These are phyloP conservation scores for Blechomonas ayalai DNA, from an alignment of 208 protist genomes.

Conservation along the genomic window DNA sequence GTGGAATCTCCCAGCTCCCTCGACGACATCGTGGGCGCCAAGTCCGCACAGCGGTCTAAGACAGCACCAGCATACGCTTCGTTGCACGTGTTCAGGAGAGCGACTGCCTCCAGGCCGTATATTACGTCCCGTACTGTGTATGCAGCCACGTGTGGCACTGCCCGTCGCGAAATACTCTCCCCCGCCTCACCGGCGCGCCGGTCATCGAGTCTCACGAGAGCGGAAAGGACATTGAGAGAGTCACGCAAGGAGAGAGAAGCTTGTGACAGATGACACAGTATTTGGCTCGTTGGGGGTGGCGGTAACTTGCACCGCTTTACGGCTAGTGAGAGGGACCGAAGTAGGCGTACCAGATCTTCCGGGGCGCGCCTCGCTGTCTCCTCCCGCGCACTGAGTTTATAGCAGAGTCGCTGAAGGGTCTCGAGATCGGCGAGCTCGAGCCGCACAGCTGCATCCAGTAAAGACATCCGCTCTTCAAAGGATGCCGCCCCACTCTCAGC, in stretches of 20 bases:
- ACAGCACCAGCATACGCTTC: conserved; percentile 41
- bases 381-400: conserved; percentile 17
- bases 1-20: conserved; percentile 47
- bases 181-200: conserved; percentile 25
- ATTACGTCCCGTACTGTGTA: conserved; percentile 68
- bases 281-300: conserved; percentile 27
- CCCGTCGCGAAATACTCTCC: conserved; percentile 32
- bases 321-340: conserved; percentile 48
- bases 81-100: conserved; percentile 36
- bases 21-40: conserved; percentile 29
- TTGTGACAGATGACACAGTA: conserved; percentile 25
- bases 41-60: conserved; percentile 31
- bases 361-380: conserved; percentile 11
- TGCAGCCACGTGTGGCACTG: conserved; percentile 16
- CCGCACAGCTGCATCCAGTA: conserved; percentile 42
- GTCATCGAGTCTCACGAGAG: conserved; percentile 48
- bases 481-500: conserved; percentile 4
- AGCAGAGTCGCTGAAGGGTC: conserved; percentile 27
- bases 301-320: conserved; percentile 65
- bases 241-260: conserved; percentile 32
- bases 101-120: conserved; percentile 57
- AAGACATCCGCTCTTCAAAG: conserved; percentile 4
- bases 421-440: conserved; percentile 49
- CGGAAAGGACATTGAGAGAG: conserved; percentile 48
- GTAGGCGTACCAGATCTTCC: conserved; percentile 22